phyloP scores from a whole-genome alignment of 768 basidiomycete species.

The Exidia glandulosa region DNA sequence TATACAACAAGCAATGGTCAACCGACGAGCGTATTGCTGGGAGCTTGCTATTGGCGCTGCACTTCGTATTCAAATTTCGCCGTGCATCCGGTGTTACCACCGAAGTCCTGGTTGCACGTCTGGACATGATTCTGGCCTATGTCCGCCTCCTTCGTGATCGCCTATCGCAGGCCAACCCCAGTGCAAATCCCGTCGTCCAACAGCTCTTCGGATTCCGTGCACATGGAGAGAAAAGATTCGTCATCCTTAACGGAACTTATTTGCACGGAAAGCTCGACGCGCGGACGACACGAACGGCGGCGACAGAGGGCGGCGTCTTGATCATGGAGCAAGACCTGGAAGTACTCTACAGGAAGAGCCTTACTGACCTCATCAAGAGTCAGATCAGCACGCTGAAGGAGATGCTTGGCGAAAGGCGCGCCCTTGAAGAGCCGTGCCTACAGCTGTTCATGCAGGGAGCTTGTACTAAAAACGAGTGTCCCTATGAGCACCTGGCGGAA shows the following conservation, averaged over 20 bases:
- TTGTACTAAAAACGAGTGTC: not conserved
- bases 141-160: not conserved
- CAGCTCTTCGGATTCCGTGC: conserved; percentile 25
- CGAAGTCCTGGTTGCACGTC: not conserved
- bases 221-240: conserved; percentile 19
- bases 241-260: conserved; percentile 18
- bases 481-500: not conserved
- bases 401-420: not conserved
- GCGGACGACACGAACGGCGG: not conserved
- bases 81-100: not conserved
- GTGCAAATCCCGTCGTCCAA: conserved; percentile 11
- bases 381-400: not conserved
- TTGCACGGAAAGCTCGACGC: conserved; percentile 6
- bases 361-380: not conserved
- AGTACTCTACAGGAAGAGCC: not conserved
- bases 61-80: not conserved
- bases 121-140: conserved; percentile 1
- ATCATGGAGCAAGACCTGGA: not conserved
- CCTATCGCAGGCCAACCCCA: not conserved
- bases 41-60: not conserved
- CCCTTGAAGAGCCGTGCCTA: not conserved
- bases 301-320: not conserved
- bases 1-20: not conserved
- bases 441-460: not conserved
- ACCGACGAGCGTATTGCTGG: not conserved